Percentiles rank a stretch among this genome's conserved stretches.
Evolutionary conservation across 257 asterid species (phyloP).

Genomic region (Solanum etuberosum): DNA sequence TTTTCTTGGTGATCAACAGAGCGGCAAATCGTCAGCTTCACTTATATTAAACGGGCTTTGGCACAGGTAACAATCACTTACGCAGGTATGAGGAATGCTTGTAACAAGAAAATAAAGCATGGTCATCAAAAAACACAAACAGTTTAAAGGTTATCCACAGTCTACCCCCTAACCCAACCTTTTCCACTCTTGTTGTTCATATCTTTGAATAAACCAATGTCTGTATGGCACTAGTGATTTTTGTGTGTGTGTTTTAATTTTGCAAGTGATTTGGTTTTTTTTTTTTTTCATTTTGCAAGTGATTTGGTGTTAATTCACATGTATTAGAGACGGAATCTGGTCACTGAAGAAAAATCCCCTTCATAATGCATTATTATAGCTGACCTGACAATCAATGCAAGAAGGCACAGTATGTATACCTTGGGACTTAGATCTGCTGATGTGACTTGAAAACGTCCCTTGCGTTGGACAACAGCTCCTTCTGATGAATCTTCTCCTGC

Average conservation of each 20-base stretch:
- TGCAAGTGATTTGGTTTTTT: not conserved
- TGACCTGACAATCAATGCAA: not conserved
- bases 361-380: not conserved
- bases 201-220: not conserved
- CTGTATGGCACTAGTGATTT: not conserved
- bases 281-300: not conserved
- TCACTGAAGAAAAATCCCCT: not conserved
- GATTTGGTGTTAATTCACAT: not conserved
- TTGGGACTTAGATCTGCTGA: constrained; percentile 66
- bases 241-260: not conserved
- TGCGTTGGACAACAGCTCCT: constrained; percentile 70
- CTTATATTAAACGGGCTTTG: not conserved
- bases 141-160: not conserved
- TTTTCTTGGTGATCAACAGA: not conserved
- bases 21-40: not conserved
- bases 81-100: not conserved
- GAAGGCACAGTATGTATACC: constrained; percentile 23
- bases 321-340: not conserved
- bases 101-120: not conserved
- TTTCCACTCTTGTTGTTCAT: not conserved
- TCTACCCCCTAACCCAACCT: not conserved
- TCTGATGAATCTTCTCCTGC: constrained; percentile 75
- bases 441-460: constrained; percentile 97
- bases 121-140: not conserved
- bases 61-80: not conserved